Evolutionary conservation across 2,329 filamentous ascomycete species (phyloP), one percentile per base, ranked within the genome.

Genomic region (Blastomyces emzantsi): DNA sequence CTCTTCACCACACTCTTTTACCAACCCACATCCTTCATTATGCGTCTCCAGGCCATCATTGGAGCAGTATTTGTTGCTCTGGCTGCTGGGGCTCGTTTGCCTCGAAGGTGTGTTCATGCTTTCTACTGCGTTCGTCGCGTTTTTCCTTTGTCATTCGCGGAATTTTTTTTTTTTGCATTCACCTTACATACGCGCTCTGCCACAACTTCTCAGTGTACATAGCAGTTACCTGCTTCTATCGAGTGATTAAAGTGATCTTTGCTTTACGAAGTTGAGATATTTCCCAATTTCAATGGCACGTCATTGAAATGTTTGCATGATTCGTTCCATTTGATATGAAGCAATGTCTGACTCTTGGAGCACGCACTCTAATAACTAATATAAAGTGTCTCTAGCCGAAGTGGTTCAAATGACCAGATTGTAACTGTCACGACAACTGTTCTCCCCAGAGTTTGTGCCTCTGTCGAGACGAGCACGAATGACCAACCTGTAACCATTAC

Each of bases 51-150:
- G 17, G 36, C 49, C 9, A 28, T 30, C 15, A 45, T 62, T 13
- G 39, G 39, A 28, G 61, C 28, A 30, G 52, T 9, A 47, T 62
- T 62, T 3, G 39, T 57, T 56, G 49, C 61, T n/a, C 51, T 62
- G 39, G 39, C 52, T 43, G 33, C 39, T 55, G 61, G 51, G 3
- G 61, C 39, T 30, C n/a, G 30, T 54, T 54, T 62, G 41, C 61
- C 61, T 45, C 61, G 30, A 55, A 62, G 51, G 61, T 62, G 57
- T 30, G 52, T 43, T 52, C n/a, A 43, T 33, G 47, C 8, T 54
- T 54, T 36, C 41, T 60, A 13, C n/a, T 47, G 1, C 13, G 3
- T 30, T 36, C n/a, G 43, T 47, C 30, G 15, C 36, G 33, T 45
- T 15, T 13, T 36, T 15, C 5, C 13, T 1, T 43, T 19, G 11